Conservation (phyloP, 2,329 filamentous ascomycete species). For the Knoxdaviesia proteae region DNA sequence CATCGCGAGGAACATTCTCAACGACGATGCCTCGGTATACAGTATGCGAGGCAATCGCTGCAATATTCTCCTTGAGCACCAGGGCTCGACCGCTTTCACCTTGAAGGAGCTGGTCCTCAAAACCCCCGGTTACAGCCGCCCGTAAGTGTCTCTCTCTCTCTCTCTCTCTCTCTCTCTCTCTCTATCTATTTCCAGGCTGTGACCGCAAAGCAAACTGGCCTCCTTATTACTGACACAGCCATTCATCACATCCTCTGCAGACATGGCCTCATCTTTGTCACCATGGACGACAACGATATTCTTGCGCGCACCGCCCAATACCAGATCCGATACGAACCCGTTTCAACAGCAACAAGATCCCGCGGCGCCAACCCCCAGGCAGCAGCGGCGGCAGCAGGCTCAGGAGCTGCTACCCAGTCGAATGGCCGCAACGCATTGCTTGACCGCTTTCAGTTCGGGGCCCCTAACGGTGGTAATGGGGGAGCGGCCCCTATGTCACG, state of each 20-base stretch:
- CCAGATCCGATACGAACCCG: conserved; percentile 40
- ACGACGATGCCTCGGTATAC: conserved; percentile 67
- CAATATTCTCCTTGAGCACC: conserved; percentile 69
- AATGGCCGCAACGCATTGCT: too few species aligned
- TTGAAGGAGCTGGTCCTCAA: conserved; percentile 76
- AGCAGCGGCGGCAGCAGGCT: too few species aligned
- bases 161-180: conserved; percentile 2
- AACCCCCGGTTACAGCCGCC: conserved; percentile 58
- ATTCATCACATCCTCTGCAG: conserved; percentile 54
- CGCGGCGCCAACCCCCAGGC: too few species aligned
- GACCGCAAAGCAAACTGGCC: conserved; percentile 1
- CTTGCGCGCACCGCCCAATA: conserved; percentile 54
- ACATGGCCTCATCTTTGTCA: conserved; percentile 59
- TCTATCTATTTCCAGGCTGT: conserved; percentile 2
- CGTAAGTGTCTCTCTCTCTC: conserved; percentile 38
- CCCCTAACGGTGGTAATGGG: too few species aligned
- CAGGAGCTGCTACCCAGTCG: too few species aligned
- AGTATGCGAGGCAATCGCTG: conserved; percentile 76
- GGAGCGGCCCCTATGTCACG: too few species aligned
- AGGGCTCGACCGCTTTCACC: conserved; percentile 60
- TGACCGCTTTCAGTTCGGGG: too few species aligned
- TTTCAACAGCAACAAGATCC: too few species aligned
- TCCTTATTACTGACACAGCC: conserved; percentile 10
- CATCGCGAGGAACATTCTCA: conserved; percentile 61
- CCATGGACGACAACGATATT: conserved; percentile 65